Evolutionary conservation across 495 filamentous ascomycete genomes (phyloP).

Genomic region (Xylaria cubensis): DNA sequence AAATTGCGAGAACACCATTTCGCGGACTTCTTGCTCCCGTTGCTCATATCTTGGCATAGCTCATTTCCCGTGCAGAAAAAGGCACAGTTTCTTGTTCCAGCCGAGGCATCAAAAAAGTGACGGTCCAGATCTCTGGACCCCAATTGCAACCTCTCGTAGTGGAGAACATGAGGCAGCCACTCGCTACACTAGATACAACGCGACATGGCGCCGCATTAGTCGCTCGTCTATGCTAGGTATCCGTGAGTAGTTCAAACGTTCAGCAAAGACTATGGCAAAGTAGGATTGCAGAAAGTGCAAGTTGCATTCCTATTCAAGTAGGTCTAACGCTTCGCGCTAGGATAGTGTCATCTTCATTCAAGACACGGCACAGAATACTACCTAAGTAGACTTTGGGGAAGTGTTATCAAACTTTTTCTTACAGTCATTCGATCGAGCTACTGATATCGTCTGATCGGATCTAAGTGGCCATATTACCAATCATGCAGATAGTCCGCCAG

Average conservation of each 20-base stretch:
- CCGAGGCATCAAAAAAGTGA: background rate
- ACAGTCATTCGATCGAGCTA: background rate
- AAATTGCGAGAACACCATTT: background rate
- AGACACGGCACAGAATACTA: background rate
- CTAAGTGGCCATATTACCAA: background rate
- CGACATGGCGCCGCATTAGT: background rate
- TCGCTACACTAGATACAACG: background rate
- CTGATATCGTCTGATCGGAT: background rate
- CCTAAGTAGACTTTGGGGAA: background rate
- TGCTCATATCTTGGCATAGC: background rate
- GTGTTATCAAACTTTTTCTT: background rate
- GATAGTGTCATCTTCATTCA: background rate
- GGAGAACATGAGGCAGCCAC: background rate
- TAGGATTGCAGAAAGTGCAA: slow-evolving; percentile 6
- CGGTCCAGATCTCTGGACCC: slow-evolving; percentile 14
- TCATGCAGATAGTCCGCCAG: background rate
- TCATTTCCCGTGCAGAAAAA: slow-evolving; percentile 18
- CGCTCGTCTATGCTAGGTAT: background rate
- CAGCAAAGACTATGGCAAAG: background rate
- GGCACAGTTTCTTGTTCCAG: background rate
- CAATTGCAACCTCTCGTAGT: slow-evolving; percentile 9
- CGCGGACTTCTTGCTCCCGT: background rate
- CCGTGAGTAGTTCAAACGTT: background rate
- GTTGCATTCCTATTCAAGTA: background rate
- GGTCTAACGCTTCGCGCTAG: background rate